Evolutionary conservation across 768 basidiomycete genomes (phyloP).

Genomic region (Rhodosporidiobolus odoratus): DNA sequence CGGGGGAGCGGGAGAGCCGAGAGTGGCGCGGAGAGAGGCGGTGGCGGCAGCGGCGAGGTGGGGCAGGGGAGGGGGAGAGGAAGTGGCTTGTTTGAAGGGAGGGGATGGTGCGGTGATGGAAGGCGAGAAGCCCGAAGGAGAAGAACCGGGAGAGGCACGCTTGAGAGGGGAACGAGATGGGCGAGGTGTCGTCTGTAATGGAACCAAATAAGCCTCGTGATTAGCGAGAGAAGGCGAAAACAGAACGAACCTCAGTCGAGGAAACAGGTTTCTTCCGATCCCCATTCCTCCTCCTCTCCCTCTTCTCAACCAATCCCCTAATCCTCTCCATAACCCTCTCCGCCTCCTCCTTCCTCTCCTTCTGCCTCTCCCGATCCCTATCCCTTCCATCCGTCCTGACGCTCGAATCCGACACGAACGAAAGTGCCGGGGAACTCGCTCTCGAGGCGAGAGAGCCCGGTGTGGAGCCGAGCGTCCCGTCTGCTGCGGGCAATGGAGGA

Average conservation of each 20-base stretch:
- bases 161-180: not conserved
- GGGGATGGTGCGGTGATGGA: not conserved
- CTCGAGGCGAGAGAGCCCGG: not conserved
- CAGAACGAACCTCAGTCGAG: not conserved
- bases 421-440: not conserved
- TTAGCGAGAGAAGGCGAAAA: not conserved
- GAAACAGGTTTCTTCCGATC: not conserved
- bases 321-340: slow-evolving; percentile 26
- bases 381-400: not conserved
- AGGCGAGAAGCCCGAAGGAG: not conserved
- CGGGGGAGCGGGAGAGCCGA: not conserved
- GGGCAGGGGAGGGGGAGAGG: slow-evolving; percentile 20
- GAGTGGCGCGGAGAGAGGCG: slow-evolving; percentile 28
- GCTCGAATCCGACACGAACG: not conserved
- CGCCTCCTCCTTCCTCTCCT: slow-evolving; percentile 16
- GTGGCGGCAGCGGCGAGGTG: slow-evolving; percentile 28
- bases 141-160: not conserved
- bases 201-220: not conserved
- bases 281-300: slow-evolving; percentile 9
- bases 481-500: not conserved
- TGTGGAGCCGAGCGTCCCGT: not conserved
- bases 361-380: not conserved
- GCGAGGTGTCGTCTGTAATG: not conserved
- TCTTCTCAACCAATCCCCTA: slow-evolving; percentile 3
- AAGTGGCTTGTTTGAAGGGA: not conserved